Base-by-base conservation (phyloP, 2,329 filamentous ascomycete species). In the Pseudogymnoascus sp. region DNA sequence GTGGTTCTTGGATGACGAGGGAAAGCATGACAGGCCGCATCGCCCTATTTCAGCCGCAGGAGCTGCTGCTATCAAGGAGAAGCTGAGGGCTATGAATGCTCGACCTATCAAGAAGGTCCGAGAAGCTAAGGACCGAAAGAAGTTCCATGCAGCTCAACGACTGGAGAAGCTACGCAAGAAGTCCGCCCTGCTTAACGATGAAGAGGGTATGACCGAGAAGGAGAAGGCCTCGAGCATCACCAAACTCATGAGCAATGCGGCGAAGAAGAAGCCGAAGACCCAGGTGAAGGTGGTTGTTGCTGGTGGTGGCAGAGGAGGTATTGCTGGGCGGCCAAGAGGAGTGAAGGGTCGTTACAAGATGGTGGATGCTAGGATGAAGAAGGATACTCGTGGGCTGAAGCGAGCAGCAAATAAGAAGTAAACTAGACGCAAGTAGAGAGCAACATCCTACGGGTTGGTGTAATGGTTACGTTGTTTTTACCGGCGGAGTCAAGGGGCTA, bases 51-150 rank as follows among this genome's bases (percentile, higher is more conserved):
- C 87, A 58, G 94, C 94, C 69, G 91, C 91, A 35, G 95, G 89
- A 0, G 92, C 93, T 0, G 81, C 85, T 12, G 94, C 94, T 2
- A 97, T 99, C 78, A 92, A 94, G 74, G 93, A 97, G 71, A 99
- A 99, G 77, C 73, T 89, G 71, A 88, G 93, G 33, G 92, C 94
- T 0, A 84, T 96, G 69, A 97, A 99, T 73, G 94, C 93, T 6
- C 86, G 94, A 33, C 94, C 94, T 0, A 97, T 97, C 84, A 99
- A 99, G 83, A 99, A 99, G 80, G 94, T 99, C 33, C 88, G 90
- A 68, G 94, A 99, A 76, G 94, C 94, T 22, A 92, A 95, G 77
- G 93, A 92, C 36, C 84, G 94, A 63, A 99, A 99, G 86, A 97
- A 97, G 79, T 88, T 96, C 76, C 95, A 95, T 82, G 87, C 92